Percentiles rank a stretch among this genome's conserved stretches.
Evolutionary conservation across 768 basidiomycete genomes (phyloP).

Genomic region (Amanita rubescens): DNA sequence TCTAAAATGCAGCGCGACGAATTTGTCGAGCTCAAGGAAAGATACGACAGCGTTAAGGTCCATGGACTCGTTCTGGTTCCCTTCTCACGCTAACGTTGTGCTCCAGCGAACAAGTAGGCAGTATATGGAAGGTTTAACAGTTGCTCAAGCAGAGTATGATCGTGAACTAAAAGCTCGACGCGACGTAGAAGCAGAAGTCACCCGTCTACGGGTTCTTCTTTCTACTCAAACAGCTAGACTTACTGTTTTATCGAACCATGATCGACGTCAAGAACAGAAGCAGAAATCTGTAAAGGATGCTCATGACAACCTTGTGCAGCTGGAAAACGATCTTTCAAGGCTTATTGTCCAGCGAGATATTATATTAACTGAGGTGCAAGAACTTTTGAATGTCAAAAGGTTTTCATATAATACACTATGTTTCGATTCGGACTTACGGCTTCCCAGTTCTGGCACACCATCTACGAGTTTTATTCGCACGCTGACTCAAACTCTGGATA

Average conservation of each 20-base stretch:
- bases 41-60: conserved; percentile 86
- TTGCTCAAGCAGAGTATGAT: conserved; percentile 93
- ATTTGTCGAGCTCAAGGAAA: conserved; percentile 56
- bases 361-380: conserved; percentile 88
- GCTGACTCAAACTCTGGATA: conserved; percentile 79
- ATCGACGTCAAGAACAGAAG: conserved; percentile 68
- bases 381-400: conserved; percentile 72
- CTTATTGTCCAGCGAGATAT: conserved; percentile 88
- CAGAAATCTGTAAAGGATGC: conserved; percentile 77
- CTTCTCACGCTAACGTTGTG: conserved; percentile 5
- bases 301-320: conserved; percentile 59
- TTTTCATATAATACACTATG: conserved; percentile 20
- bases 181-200: conserved; percentile 90
- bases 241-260: conserved; percentile 78
- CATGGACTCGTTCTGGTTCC: conserved; percentile 15
- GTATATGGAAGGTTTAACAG: conserved; percentile 86
- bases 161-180: conserved; percentile 80
- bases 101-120: conserved; percentile 82
- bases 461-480: conserved; percentile 53
- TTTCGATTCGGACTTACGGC: conserved; percentile 6
- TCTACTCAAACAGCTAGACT: conserved; percentile 87
- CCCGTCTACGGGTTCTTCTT: conserved; percentile 72
- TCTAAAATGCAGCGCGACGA: conserved; percentile 61
- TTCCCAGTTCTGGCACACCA: conserved; percentile 26
- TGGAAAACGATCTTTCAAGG: conserved; percentile 83